phyloP scores from a whole-genome alignment of 768 basidiomycete genomes.

The Kwoniella heveanensis region DNA sequence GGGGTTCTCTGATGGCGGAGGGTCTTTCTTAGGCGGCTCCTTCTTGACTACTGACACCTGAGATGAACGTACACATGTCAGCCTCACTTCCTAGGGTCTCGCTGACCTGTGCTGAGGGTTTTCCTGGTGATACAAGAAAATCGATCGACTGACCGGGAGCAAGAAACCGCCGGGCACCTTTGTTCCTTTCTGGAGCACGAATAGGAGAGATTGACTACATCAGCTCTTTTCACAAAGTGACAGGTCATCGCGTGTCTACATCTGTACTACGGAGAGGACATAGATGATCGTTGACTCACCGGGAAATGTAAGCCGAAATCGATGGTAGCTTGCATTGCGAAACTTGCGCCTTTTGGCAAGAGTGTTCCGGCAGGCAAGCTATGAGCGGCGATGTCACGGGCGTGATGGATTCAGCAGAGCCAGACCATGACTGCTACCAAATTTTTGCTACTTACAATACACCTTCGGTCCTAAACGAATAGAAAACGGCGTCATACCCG shows the following conservation, averaged over 20 bases:
- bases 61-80: not conserved
- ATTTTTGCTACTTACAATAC: slow-evolving; percentile 39
- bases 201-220: not conserved
- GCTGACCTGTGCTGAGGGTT: too few species aligned
- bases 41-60: slow-evolving; percentile 44
- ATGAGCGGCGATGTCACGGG: too few species aligned
- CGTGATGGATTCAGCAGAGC: not conserved
- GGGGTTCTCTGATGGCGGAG: slow-evolving; percentile 26
- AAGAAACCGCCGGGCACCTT: slow-evolving; percentile 52
- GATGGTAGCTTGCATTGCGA: slow-evolving; percentile 50
- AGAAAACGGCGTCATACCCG: too few species aligned
- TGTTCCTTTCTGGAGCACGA: slow-evolving; percentile 33
- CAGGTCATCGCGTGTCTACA: too few species aligned
- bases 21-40: slow-evolving; percentile 8
- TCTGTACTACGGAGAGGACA: too few species aligned
- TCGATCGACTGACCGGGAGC: slow-evolving; percentile 31
- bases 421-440: not conserved
- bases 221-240: not conserved
- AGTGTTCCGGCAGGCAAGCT: slow-evolving; percentile 49
- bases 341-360: slow-evolving; percentile 46
- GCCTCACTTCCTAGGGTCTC: too few species aligned
- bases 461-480: slow-evolving; percentile 50
- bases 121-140: too few species aligned
- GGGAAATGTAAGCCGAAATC: slow-evolving; percentile 52
- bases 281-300: slow-evolving; percentile 22